Conservation (phyloP, 2,329 filamentous ascomycete genomes). For the Penicillium hesseltinei region DNA sequence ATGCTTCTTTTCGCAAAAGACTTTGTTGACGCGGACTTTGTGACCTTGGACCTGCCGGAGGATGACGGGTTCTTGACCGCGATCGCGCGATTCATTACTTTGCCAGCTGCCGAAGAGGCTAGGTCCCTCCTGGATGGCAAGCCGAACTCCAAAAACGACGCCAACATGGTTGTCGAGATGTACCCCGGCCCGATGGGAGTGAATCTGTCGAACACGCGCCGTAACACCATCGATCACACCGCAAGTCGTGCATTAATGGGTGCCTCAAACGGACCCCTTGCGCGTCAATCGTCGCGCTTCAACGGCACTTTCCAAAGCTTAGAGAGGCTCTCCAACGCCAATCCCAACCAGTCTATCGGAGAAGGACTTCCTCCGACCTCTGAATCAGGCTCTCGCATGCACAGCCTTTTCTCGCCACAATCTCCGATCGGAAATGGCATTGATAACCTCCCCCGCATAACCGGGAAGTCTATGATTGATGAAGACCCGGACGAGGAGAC, state of each 20-base stretch:
- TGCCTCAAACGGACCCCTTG: constrained; percentile 41
- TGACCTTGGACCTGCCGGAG: constrained; percentile 54
- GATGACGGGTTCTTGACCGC: constrained; percentile 58
- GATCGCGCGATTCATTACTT: constrained; percentile 57
- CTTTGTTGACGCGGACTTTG: constrained; percentile 58
- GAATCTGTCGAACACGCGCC: constrained; percentile 38
- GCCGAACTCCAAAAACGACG: constrained; percentile 59
- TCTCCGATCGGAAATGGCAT: constrained; percentile 58
- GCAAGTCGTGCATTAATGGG: constrained; percentile 34
- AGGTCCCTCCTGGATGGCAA: constrained; percentile 60
- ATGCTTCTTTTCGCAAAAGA: constrained; percentile 67
- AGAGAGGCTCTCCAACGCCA: constrained; percentile 55
- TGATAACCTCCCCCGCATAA: constrained; percentile 51
- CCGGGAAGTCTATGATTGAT: constrained; percentile 63
- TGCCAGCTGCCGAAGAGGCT: constrained; percentile 59
- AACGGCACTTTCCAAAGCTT: constrained; percentile 61
- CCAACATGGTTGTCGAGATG: constrained; percentile 57
- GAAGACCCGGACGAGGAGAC: constrained; percentile 65
- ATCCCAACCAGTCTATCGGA: constrained; percentile 46
- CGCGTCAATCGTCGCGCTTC: constrained; percentile 58
- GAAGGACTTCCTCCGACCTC: constrained; percentile 52
- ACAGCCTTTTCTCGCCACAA: constrained; percentile 61
- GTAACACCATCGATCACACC: constrained; percentile 56
- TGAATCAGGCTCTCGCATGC: constrained; percentile 50
- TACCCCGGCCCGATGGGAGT: constrained; percentile 43